A percentile compares a stretch with the other conserved stretches of the same genome.
These are phyloP conservation scores for Mycena capillaripes DNA, from an alignment of 768 basidiomycete species.

Conservation along the genomic window DNA sequence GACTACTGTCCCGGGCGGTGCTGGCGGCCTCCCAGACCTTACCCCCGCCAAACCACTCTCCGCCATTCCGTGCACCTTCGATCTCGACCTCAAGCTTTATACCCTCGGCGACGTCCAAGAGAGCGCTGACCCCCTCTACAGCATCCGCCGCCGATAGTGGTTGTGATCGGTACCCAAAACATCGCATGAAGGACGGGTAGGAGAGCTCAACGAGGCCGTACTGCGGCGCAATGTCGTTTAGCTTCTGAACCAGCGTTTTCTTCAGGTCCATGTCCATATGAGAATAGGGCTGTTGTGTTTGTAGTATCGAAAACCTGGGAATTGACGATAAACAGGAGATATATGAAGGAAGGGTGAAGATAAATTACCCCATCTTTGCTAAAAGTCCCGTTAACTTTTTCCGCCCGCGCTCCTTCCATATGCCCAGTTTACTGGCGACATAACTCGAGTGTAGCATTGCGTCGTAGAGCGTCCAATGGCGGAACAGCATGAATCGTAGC, in stretches of 20 bases:
- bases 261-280: conserved; percentile 99
- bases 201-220: conserved; percentile 94
- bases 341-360: not conserved
- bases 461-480: conserved; percentile 99
- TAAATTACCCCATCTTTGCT: conserved; percentile 96
- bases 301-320: conserved; percentile 90
- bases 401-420: conserved; percentile 95
- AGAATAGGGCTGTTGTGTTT: conserved; percentile 93
- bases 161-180: conserved; percentile 90
- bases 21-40: conserved; percentile 77
- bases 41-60: conserved; percentile 96
- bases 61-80: conserved; percentile 90
- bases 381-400: conserved; percentile 91
- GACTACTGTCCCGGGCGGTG: conserved; percentile 49
- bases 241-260: conserved; percentile 79
- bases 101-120: conserved; percentile 93
- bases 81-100: conserved; percentile 92
- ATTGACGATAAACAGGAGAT: not conserved
- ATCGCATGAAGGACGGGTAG: conserved; percentile 94
- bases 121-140: conserved; percentile 88
- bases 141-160: conserved; percentile 94
- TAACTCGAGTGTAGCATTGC: conserved; percentile 98
- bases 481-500: conserved; percentile 92
- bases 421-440: conserved; percentile 93
- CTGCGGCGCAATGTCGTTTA: conserved; percentile 92